A percentile compares a stretch with the other conserved stretches of the same genome.
Conservation (phyloP, 768 basidiomycete genomes). For the Paxillus rubicundulus region DNA sequence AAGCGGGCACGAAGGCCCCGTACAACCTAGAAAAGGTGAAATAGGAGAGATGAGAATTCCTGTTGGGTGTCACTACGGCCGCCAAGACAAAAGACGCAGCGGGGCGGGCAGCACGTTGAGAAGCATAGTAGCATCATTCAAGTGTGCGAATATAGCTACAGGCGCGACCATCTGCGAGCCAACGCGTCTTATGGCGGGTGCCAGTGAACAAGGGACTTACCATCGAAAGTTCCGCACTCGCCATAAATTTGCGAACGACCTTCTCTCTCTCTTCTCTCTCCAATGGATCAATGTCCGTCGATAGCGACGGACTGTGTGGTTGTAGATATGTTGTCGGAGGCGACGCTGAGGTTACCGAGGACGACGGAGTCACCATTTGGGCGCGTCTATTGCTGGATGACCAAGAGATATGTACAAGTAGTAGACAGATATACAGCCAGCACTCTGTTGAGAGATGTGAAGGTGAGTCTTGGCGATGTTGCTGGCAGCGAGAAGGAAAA, state of each 20-base stretch:
- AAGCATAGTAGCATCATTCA: conserved; percentile 1
- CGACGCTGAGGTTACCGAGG: conserved; percentile 79
- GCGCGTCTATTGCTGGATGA: conserved; percentile 25
- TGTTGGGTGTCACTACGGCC: conserved; percentile 4
- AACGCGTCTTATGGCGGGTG: conserved; percentile 47
- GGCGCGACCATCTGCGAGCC: conserved; percentile 25
- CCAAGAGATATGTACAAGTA: conserved; percentile 15
- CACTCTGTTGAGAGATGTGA: conserved; percentile 8
- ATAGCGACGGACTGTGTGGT: conserved; percentile 39
- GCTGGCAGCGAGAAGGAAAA: conserved; percentile 30
- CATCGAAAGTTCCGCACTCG: conserved; percentile 76
- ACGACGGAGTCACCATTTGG: conserved; percentile 75
- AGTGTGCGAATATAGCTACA: conserved; percentile 6
- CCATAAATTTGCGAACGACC: conserved; percentile 73
- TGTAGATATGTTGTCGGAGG: conserved; percentile 66
- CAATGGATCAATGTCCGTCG: conserved; percentile 38
- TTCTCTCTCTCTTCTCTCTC: conserved; percentile 63
- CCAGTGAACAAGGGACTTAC: conserved; percentile 48
- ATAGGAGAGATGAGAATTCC: conserved; percentile 29
- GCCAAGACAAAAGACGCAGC: conserved; percentile 6
- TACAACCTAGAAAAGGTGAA: conserved; percentile 57
- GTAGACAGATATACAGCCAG: conserved; percentile 16
- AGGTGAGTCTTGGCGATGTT: conserved; percentile 26
- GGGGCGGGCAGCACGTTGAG: not conserved
- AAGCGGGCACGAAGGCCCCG: conserved; percentile 78